These are phyloP conservation scores for Flaveria brownii DNA, from an alignment of 129 eudicot species.

Conservation along the genomic window DNA sequence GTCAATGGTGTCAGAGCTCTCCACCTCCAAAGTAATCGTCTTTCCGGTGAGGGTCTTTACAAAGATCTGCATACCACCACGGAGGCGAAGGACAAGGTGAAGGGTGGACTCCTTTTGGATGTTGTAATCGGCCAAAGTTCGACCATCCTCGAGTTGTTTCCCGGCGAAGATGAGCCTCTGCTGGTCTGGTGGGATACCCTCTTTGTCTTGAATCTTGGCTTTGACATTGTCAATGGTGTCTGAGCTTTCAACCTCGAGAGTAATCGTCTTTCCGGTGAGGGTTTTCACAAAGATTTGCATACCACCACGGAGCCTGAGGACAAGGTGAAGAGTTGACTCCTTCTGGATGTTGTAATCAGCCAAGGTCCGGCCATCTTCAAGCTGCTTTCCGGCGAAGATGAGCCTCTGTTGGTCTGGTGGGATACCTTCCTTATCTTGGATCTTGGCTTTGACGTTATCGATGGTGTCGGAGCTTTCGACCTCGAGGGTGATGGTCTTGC, in stretches of 20 bases:
- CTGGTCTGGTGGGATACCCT: constrained; percentile 20
- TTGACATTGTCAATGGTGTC: constrained; percentile 7
- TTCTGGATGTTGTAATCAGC: constrained; percentile 20
- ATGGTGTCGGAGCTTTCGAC: constrained; percentile 3
- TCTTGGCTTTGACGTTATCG: neutral
- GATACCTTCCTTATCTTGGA: constrained; percentile 2
- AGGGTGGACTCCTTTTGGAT: constrained; percentile 21
- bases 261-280: neutral
- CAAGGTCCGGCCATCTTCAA: constrained; percentile 15
- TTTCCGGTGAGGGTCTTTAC: neutral
- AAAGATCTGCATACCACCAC: constrained; percentile 24
- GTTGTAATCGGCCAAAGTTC: constrained; percentile 15
- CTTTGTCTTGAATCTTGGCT: constrained; percentile 10
- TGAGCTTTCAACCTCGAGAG: neutral
- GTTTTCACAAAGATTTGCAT: constrained; percentile 15
- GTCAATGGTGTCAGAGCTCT: neutral
- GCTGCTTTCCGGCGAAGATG: constrained; percentile 4
- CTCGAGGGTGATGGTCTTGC: constrained; percentile 2
- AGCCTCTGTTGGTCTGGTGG: neutral
- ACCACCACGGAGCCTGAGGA: constrained; percentile 19
- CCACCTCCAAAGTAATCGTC: neutral
- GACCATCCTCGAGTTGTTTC: neutral
- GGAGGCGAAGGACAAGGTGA: neutral
- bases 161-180: constrained; percentile 1
- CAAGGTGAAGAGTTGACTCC: neutral